phyloP scores from a whole-genome alignment of 2,329 filamentous ascomycete genomes.

The Stachybotrys echinatus region DNA sequence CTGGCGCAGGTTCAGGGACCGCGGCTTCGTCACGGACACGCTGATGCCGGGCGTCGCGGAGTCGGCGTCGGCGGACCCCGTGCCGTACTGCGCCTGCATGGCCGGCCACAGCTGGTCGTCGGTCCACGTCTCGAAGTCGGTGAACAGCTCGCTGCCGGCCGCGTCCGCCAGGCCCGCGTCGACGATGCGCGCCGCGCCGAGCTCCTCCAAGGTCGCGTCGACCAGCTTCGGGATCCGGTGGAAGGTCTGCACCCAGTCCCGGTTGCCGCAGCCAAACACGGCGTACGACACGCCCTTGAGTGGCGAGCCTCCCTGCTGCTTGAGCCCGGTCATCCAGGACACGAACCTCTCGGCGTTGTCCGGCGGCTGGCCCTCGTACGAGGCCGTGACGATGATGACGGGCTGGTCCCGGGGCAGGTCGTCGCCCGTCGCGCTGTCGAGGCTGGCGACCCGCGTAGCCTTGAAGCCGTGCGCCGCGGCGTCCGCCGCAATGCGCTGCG shows the following conservation, averaged over 20 bases:
- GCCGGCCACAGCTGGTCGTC: constrained; percentile 42
- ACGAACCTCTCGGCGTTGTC: constrained; percentile 65
- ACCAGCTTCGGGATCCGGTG: constrained; percentile 57
- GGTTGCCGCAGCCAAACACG: constrained; percentile 61
- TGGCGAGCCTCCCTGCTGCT: constrained; percentile 30
- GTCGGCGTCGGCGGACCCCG: constrained; percentile 30
- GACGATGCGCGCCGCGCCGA: constrained; percentile 17
- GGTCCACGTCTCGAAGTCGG: constrained; percentile 57
- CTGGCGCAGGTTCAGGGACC: constrained; percentile 50
- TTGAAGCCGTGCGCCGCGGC: constrained; percentile 50
- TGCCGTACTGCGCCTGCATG: constrained; percentile 21
- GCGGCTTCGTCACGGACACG: constrained; percentile 37
- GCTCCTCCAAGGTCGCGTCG: constrained; percentile 37
- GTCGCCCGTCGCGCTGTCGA: constrained; percentile 52
- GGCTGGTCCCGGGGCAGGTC: constrained; percentile 51
- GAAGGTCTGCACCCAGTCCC: constrained; percentile 53
- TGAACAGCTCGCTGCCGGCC: constrained; percentile 54
- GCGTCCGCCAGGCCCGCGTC: constrained; percentile 50
- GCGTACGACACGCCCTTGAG: constrained; percentile 54
- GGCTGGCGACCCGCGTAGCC: constrained; percentile 40
- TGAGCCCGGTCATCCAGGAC: constrained; percentile 51
- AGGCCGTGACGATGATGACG: constrained; percentile 58
- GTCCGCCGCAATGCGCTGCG: constrained; percentile 52
- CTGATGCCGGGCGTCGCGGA: constrained; percentile 31
- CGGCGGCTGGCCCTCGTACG: constrained; percentile 65